These are phyloP conservation scores for Lippia alba DNA, from an alignment of 305 asterid species.

Conservation along the genomic window DNA sequence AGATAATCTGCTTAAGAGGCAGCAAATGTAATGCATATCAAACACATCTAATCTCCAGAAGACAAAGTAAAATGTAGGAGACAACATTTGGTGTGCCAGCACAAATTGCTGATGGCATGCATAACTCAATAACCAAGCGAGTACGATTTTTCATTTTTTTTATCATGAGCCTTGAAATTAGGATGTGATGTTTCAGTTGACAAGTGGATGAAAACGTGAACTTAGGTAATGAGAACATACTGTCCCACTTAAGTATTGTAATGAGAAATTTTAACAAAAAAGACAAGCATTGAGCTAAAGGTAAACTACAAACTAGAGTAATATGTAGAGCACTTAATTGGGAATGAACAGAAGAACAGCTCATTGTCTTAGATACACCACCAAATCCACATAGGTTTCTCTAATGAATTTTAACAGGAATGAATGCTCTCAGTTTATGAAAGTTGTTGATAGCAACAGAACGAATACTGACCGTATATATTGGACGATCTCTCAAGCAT, in stretches of 20 bases:
- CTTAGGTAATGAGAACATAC: not conserved
- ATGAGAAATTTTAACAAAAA: conserved; percentile 7
- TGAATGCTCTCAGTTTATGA: conserved; percentile 13
- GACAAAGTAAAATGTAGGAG: conserved; percentile 14
- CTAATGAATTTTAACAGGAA: conserved; percentile 7
- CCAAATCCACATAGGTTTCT: not conserved
- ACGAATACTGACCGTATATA: conserved; percentile 76
- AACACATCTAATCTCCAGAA: conserved; percentile 9
- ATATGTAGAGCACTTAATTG: not conserved
- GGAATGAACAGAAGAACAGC: not conserved
- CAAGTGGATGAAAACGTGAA: not conserved
- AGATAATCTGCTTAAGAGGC: conserved; percentile 75
- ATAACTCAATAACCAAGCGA: not conserved
- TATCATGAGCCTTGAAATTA: not conserved
- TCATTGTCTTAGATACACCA: conserved; percentile 1
- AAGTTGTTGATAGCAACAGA: conserved; percentile 14
- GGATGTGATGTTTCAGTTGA: conserved; percentile 11
- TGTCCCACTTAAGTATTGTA: not conserved
- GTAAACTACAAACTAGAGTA: conserved; percentile 9
- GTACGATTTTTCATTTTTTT: not conserved
- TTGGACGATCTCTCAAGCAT: conserved; percentile 96
- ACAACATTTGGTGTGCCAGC: not conserved
- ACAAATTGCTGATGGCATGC: not conserved
- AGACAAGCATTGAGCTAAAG: conserved; percentile 1
- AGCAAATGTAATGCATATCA: conserved; percentile 22